A percentile compares a stretch with the other conserved stretches of the same genome.
These are phyloP conservation scores for Podospora conica DNA, from an alignment of 495 filamentous ascomycete species.

Conservation along the genomic window DNA sequence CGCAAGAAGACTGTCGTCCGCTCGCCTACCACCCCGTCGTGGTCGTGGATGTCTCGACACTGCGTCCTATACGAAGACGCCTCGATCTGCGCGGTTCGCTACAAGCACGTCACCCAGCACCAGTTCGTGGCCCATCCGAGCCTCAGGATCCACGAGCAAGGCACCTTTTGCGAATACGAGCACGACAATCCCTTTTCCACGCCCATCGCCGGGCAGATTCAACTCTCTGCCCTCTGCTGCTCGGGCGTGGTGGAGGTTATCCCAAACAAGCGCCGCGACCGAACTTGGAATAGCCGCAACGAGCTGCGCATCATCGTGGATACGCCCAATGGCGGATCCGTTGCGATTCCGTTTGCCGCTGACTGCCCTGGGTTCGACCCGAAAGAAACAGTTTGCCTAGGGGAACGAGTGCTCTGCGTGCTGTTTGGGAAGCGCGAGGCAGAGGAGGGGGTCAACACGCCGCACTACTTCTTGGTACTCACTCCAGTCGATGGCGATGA, in stretches of 20 bases:
- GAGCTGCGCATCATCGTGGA: conserved; percentile 1
- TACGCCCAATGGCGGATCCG: not conserved
- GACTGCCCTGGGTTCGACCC: conserved; percentile 12
- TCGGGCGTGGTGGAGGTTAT: conserved; percentile 6
- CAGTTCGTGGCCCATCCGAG: conserved; percentile 2
- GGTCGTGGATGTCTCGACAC: conserved; percentile 13
- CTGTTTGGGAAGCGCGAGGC: conserved; percentile 10
- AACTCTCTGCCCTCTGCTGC: not conserved
- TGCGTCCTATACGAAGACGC: not conserved
- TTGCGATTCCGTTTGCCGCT: conserved; percentile 2
- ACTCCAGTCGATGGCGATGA: conserved; percentile 5
- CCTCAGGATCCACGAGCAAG: conserved; percentile 4
- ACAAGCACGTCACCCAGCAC: conserved; percentile 11
- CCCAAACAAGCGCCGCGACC: not conserved
- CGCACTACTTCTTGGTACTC: conserved; percentile 13
- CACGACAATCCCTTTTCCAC: conserved; percentile 5
- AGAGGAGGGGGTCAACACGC: not conserved
- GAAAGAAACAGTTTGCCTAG: conserved; percentile 4
- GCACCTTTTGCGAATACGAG: conserved; percentile 13
- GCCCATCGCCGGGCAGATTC: conserved; percentile 6
- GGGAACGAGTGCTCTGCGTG: conserved; percentile 4
- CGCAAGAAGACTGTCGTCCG: conserved; percentile 12
- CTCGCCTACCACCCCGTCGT: not conserved
- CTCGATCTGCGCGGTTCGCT: not conserved
- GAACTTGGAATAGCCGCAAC: conserved; percentile 5